Percentiles rank a stretch among this genome's conserved stretches.
Conservation (phyloP, 192 early-diverging fungal genomes). For the Coemansia erecta region DNA sequence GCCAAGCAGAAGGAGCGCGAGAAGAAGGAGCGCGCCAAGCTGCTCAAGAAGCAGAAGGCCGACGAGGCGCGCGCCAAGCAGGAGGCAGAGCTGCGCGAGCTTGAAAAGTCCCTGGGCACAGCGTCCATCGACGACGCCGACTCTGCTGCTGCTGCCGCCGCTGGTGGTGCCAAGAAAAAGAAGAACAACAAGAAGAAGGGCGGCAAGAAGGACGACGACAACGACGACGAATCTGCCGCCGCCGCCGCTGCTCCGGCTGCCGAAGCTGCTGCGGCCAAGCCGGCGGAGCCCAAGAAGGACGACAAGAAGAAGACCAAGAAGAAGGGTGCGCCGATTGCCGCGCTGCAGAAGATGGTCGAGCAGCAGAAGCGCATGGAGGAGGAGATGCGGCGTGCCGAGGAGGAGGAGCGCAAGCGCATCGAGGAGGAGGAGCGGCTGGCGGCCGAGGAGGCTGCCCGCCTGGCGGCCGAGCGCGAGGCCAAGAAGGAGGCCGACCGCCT, state of each 20-base stretch:
- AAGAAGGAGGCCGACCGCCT: constrained; percentile 71
- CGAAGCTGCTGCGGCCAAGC: constrained; percentile 24
- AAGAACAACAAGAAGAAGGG: constrained; percentile 60
- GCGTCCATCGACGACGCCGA: constrained; percentile 30
- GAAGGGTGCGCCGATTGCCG: constrained; percentile 38
- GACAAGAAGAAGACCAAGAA: constrained; percentile 39
- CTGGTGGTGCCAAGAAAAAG: constrained; percentile 29
- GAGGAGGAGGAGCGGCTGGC: constrained; percentile 70
- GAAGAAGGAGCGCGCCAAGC: constrained; percentile 50
- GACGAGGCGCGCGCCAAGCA: constrained; percentile 46
- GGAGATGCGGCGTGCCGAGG: constrained; percentile 71
- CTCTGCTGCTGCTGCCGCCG: constrained; percentile 11
- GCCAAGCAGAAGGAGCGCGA: constrained; percentile 57
- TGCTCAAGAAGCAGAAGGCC: constrained; percentile 43
- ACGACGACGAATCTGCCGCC: constrained; percentile 20
- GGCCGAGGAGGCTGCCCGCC: constrained; percentile 66
- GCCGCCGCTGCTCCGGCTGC: constrained; percentile 31
- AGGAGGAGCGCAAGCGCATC: constrained; percentile 63
- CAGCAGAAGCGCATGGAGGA: constrained; percentile 65
- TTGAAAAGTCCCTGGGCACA: constrained; percentile 21
- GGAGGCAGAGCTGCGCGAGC: constrained; percentile 34
- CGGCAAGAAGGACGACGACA: constrained; percentile 55
- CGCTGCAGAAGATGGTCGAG: constrained; percentile 57
- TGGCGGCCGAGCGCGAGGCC: constrained; percentile 72
- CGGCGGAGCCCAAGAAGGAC: constrained; percentile 28